A percentile compares a stretch with the other conserved stretches of the same genome.
phyloP scores from a whole-genome alignment of 371 early-diverging fungal genomes.

The Phascolomyces articulosus region DNA sequence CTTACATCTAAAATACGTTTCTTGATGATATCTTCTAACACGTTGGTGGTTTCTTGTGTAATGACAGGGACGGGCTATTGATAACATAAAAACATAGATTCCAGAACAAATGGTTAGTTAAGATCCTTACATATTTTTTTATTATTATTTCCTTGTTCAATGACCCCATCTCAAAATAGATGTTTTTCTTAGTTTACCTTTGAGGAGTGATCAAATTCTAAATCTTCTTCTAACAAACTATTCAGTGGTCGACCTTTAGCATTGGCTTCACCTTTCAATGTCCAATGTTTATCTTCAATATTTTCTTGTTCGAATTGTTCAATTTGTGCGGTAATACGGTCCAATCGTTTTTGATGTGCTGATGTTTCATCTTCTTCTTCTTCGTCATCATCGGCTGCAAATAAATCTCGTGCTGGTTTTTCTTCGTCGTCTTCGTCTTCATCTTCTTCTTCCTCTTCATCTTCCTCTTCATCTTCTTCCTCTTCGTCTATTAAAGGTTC shows the following conservation, averaged over 20 bases:
- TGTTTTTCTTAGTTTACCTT: too few relatives aligned
- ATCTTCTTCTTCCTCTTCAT: constrained; percentile 50
- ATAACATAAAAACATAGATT: too few relatives aligned
- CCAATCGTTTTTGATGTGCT: constrained; percentile 24
- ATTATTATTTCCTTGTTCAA: too few relatives aligned
- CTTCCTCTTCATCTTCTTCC: constrained; percentile 39
- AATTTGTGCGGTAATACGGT: constrained; percentile 66
- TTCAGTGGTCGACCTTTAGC: constrained; percentile 86
- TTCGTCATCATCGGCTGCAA: constrained; percentile 45
- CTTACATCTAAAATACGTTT: constrained; percentile 81
- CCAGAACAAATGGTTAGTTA: too few relatives aligned
- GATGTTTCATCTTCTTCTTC: constrained; percentile 42
- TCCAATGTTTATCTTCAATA: constrained; percentile 86
- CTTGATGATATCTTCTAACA: constrained; percentile 93
- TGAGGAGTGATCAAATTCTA: constrained; percentile 89
- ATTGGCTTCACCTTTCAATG: constrained; percentile 83
- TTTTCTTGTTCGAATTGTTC: constrained; percentile 86
- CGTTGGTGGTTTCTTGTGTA: constrained; percentile 87
- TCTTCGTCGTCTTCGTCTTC: constrained; percentile 49
- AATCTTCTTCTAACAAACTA: constrained; percentile 91
- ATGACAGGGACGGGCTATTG: constrained; percentile 92
- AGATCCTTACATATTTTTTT: too few relatives aligned
- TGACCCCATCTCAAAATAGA: too few relatives aligned
- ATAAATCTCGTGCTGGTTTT: constrained; percentile 48
- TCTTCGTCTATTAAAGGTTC: constrained; percentile 37